Evolutionary conservation across 768 basidiomycete genomes (phyloP).

Genomic region (Pulveroboletus ravenelii): DNA sequence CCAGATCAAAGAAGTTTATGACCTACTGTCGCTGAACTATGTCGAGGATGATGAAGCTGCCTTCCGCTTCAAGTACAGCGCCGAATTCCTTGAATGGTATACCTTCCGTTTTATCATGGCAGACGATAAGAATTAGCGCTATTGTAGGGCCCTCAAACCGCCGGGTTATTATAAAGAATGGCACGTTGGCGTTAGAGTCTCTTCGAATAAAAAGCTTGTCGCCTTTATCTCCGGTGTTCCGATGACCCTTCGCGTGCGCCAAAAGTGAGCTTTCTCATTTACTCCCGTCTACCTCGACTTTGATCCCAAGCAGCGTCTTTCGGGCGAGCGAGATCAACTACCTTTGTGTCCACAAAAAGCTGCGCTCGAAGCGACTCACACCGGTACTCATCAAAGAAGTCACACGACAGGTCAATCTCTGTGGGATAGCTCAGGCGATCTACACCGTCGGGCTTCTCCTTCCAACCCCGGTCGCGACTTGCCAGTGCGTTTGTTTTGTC

Average conservation of each 20-base stretch:
- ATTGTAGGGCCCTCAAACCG: constrained; percentile 81
- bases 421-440: constrained; percentile 92
- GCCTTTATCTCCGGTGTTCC: constrained; percentile 96
- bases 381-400: constrained; percentile 98
- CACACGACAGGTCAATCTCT: constrained; percentile 85
- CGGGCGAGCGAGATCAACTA: constrained; percentile 90
- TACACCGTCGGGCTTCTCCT: constrained; percentile 93
- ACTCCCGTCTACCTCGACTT: neutral
- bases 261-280: constrained; percentile 51
- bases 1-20: constrained; percentile 87
- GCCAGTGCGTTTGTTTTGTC: constrained; percentile 47
- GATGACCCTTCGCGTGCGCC: constrained; percentile 76
- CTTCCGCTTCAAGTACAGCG: constrained; percentile 95
- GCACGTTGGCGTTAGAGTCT: constrained; percentile 93
- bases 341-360: constrained; percentile 95
- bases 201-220: constrained; percentile 87
- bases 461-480: constrained; percentile 88
- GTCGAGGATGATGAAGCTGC: constrained; percentile 94
- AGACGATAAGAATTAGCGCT: neutral
- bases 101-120: constrained; percentile 7
- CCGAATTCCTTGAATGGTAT: constrained; percentile 91
- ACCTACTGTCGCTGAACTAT: constrained; percentile 87
- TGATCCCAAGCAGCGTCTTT: constrained; percentile 48
- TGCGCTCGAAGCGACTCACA: constrained; percentile 89
- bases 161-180: constrained; percentile 92